Evolutionary conservation across 2,329 filamentous ascomycete genomes (phyloP).

Genomic region (Chaetothyriales sp.): DNA sequence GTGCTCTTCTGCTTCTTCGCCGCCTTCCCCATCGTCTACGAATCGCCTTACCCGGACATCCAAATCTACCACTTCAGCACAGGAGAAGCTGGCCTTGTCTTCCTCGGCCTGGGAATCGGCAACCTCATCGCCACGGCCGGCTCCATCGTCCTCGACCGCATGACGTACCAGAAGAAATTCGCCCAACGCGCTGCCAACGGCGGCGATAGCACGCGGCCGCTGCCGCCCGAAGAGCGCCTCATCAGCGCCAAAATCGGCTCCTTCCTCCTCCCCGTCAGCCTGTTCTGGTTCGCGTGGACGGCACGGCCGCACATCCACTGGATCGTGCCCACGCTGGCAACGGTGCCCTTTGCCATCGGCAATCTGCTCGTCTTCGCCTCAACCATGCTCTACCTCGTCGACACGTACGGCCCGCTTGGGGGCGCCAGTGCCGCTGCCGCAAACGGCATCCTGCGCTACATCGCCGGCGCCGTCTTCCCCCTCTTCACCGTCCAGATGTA

Average conservation of each 20-base stretch:
- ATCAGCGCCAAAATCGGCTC: conserved; percentile 37
- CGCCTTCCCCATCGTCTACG: conserved; percentile 70
- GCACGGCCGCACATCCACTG: conserved; percentile 29
- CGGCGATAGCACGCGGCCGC: neutral
- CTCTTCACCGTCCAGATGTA: conserved; percentile 26
- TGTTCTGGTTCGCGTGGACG: conserved; percentile 39
- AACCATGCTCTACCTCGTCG: conserved; percentile 27
- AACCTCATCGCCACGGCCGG: conserved; percentile 40
- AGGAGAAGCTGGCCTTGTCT: conserved; percentile 59
- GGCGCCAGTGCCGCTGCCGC: conserved; percentile 23
- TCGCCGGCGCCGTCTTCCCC: conserved; percentile 24
- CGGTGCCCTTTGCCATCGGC: conserved; percentile 19
- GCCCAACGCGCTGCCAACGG: conserved; percentile 3
- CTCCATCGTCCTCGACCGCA: conserved; percentile 15
- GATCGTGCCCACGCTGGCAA: conserved; percentile 21
- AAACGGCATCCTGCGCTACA: conserved; percentile 23
- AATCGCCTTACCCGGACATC: conserved; percentile 25
- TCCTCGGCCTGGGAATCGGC: conserved; percentile 66
- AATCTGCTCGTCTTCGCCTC: conserved; percentile 29
- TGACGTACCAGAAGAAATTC: conserved; percentile 13
- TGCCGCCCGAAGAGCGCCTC: conserved; percentile 38
- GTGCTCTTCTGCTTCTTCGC: conserved; percentile 77
- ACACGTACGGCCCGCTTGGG: conserved; percentile 19
- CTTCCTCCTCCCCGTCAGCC: conserved; percentile 32
- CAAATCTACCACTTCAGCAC: conserved; percentile 51